phyloP scores from a whole-genome alignment of 108 stramenopile genomes.

The Aurantiochytrium sp. region DNA sequence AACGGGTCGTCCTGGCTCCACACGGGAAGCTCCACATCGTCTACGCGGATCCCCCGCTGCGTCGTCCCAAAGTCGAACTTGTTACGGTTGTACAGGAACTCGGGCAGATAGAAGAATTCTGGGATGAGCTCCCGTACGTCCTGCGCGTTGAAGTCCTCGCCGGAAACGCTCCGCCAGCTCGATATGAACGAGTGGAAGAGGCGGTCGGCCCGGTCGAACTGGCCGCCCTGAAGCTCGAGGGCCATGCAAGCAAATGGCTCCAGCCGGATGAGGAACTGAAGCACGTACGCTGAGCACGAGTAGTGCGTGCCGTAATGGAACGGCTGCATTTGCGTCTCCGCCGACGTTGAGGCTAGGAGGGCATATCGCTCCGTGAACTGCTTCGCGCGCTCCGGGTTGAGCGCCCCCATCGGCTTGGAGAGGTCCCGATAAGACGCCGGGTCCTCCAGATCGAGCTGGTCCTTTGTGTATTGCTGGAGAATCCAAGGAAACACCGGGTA shows the following conservation, averaged over 20 bases:
- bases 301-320: slow-evolving; percentile 91
- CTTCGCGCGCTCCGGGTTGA: slow-evolving; percentile 10
- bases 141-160: slow-evolving; percentile 49
- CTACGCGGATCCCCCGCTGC: slow-evolving; percentile 71
- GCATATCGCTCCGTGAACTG: slow-evolving; percentile 31
- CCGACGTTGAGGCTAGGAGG: slow-evolving; percentile 26
- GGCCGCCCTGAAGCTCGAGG: slow-evolving; percentile 80
- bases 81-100: slow-evolving; percentile 79
- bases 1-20: slow-evolving; percentile 86
- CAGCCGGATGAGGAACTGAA: slow-evolving; percentile 74
- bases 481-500: slow-evolving; percentile 99
- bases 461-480: slow-evolving; percentile 77
- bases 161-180: slow-evolving; percentile 70
- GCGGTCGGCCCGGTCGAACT: slow-evolving; percentile 92
- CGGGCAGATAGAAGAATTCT: slow-evolving; percentile 90
- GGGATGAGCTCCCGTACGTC: slow-evolving; percentile 81
- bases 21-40: slow-evolving; percentile 78
- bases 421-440: slow-evolving; percentile 79
- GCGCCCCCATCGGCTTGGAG: slow-evolving; percentile 88
- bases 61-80: slow-evolving; percentile 79
- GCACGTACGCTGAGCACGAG: slow-evolving; percentile 82
- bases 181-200: slow-evolving; percentile 72
- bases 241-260: slow-evolving; percentile 86
- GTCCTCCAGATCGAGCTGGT: slow-evolving; percentile 78
- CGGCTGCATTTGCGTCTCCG: slow-evolving; percentile 33